Conservation (phyloP, 2,329 filamentous ascomycete genomes). For the Claviceps spartinae region DNA sequence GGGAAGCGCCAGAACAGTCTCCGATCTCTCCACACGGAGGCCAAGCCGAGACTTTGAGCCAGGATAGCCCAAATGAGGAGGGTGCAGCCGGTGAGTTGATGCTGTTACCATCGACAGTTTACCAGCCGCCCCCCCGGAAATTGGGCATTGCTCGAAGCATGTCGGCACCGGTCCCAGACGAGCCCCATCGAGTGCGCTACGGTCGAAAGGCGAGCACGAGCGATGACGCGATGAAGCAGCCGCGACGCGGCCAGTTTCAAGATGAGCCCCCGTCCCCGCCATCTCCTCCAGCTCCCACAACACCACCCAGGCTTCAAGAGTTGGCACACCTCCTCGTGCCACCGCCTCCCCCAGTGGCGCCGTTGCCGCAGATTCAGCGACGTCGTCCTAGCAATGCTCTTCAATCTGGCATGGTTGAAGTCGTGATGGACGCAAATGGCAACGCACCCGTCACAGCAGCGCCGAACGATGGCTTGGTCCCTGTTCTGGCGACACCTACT, state of each 20-base stretch:
- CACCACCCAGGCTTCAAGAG: conserved; percentile 43
- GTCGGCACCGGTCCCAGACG: conserved; percentile 40
- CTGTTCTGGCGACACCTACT: conserved; percentile 32
- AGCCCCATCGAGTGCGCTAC: conserved; percentile 16
- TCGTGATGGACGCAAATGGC: conserved; percentile 51
- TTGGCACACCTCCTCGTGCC: conserved; percentile 48
- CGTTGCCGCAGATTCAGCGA: conserved; percentile 32
- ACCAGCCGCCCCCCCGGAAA: conserved; percentile 35
- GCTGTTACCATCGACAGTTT: conserved; percentile 45
- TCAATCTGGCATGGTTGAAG: conserved; percentile 47
- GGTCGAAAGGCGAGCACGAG: conserved; percentile 23
- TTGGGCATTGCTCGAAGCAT: conserved; percentile 44
- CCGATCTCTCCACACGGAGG: conserved; percentile 30
- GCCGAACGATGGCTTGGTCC: conserved; percentile 29
- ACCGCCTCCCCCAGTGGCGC: conserved; percentile 48
- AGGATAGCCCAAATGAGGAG: conserved; percentile 20
- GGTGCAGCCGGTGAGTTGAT: conserved; percentile 24
- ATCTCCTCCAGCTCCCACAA: conserved; percentile 33
- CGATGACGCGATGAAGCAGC: conserved; percentile 28
- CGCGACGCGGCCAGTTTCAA: conserved; percentile 30
- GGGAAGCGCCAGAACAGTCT: conserved; percentile 40
- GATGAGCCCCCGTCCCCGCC: conserved; percentile 38
- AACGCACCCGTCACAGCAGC: conserved; percentile 16
- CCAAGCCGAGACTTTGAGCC: conserved; percentile 27
- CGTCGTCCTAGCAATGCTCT: conserved; percentile 30